Evolutionary conservation across 306 rosid genomes (phyloP), one percentile per base, ranked within the genome.

Genomic region (Sicyos edulis): DNA sequence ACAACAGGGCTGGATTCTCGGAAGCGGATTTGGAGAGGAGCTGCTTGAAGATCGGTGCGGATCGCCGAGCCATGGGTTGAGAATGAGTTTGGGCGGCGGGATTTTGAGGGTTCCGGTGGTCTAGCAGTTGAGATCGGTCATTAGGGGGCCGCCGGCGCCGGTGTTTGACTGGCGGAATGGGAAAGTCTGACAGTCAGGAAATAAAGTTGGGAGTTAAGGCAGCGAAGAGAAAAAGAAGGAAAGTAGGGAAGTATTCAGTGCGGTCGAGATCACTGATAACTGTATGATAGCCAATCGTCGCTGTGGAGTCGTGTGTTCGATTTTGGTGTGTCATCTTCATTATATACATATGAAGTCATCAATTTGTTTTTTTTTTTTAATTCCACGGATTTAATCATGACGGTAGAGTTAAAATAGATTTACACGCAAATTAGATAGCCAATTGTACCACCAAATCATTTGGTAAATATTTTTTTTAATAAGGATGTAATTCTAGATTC

Each of bases 51-150:
- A 70, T 47, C 2, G 81, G 79, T 0, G 70, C 10, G 69, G 88
- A 59, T 79, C 85, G 68, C 63, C 82, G 52, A 73, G 88, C 90
- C 96, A 90, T 90, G 60, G 75, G 4, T 47, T 40, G 72, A 51
- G 47, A 74, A 44, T 9, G 59, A 42, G 14, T 51, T 10, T 49
- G 17, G 17, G 74, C 65, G 55, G 7, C 10, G 40, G 52, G 40
- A 32, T 68, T 68, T 57, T 57, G 57, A 14, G 21, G 6, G 76
- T 26, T 29, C 71, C 62, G 66, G 73, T 6, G 42, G 47, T 14
- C 24, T 2, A 24, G 1, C 21, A 52, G 47, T 14, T 7, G 75
- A 20, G 75, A 57, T 37, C 20, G 75, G 17, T 72, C 75, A 72
- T 55, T 55, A 19, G 66, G 40, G 47, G 37, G 60, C 42, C 53